Base-by-base conservation (phyloP, 2,329 filamentous ascomycete genomes). In the Balansia obtecta region DNA sequence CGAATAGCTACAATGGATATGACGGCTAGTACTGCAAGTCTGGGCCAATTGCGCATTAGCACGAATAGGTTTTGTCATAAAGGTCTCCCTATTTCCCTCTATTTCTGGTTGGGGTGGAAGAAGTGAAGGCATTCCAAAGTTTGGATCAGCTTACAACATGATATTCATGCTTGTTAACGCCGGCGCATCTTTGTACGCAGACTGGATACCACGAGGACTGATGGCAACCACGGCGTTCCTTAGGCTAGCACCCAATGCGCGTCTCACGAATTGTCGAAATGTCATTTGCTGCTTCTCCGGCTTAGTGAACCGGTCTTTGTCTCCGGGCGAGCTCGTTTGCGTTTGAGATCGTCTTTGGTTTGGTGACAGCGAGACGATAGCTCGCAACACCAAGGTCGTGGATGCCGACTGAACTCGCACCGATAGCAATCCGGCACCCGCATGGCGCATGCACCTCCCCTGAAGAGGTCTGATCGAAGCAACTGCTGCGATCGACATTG, bases 171-270 rank as follows among this genome's bases (percentile, higher is more conserved):
- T 57, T 6, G 62, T 66, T 16, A 58, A 49, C 6, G 53, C 59
- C 0, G 67, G 67, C 6, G 59, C 60, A 37, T 68, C 63, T 39
- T 58, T 62, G 53, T 60, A 69, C 1, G 65, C 64, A 34, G 61
- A 59, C 37, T 59, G 61, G 16, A 69, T 62, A 15, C 65, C 65
- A 37, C 60, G 63, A 22, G 65, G 65, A 34, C 64, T 69, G 50
- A 67, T 32, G 2, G 65, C 61, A 20, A 63, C 58, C 6, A 54
- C 56, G 12, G 67, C 56, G 50, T 68, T 69, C 30, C 65, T 61
- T 43, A 69, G 53, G 34, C 63, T 63, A 41, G 59, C 63, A 12
- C 58, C 61, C 8, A 68, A 59, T 5, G 63, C 60, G 10, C 62
- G 61, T 0, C 60, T 56, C 2, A 56, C 46, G 38, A 61, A 63